phyloP scores from a whole-genome alignment of 2,329 filamentous ascomycete species.

The Cladosporium sp. region DNA sequence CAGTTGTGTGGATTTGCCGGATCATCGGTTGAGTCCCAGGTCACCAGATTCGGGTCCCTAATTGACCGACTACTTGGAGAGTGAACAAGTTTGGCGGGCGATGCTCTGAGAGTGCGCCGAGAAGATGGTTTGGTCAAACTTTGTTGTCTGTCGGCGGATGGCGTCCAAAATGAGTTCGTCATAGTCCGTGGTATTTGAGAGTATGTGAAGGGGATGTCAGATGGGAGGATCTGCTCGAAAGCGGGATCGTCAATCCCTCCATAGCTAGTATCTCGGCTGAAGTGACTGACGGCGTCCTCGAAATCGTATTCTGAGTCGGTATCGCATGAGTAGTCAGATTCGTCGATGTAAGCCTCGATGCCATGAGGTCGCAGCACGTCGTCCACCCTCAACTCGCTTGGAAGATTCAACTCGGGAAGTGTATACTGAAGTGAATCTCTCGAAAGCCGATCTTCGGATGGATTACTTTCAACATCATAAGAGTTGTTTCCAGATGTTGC shows the following conservation, averaged over 20 bases:
- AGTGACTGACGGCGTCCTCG: conserved; percentile 5
- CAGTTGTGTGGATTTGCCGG: conserved; percentile 39
- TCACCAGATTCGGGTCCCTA: conserved; percentile 31
- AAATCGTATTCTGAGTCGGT: neutral
- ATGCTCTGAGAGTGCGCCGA: no score
- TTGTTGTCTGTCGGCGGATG: neutral
- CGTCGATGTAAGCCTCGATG: conserved; percentile 2
- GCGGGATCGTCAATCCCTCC: neutral
- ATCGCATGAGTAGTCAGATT: neutral
- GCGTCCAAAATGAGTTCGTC: neutral
- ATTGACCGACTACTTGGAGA: neutral
- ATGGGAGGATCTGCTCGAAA: neutral
- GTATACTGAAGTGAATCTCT: neutral
- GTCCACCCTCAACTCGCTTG: conserved; percentile 1
- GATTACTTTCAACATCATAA: no score
- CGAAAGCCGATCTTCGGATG: no score
- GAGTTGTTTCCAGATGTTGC: no score
- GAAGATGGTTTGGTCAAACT: neutral
- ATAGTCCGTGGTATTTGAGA: neutral
- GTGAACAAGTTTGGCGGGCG: neutral
- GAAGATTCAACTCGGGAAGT: neutral
- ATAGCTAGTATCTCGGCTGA: neutral
- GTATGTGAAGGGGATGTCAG: neutral
- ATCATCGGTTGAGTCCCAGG: conserved; percentile 37
- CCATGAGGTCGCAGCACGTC: neutral